Evolutionary conservation across 2,329 filamentous ascomycete species (phyloP).

Genomic region (Coniella lustricola): DNA sequence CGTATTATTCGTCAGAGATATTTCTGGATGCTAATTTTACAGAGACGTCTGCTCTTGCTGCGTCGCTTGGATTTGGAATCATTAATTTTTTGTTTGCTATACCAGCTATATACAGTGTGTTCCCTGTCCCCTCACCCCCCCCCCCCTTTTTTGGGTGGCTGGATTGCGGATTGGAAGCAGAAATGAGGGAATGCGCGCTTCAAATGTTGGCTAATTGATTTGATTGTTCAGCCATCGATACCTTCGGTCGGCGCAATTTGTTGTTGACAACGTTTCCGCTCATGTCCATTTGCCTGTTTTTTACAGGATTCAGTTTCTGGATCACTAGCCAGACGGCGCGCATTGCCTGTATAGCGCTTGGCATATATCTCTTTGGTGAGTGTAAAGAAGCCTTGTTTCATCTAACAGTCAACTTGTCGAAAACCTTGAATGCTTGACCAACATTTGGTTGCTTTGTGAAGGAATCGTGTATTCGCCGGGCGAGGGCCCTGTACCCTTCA

Average conservation of each 20-base stretch:
- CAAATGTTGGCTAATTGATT: neutral
- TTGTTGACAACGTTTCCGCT: slow-evolving; percentile 58
- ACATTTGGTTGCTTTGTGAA: neutral
- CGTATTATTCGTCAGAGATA: slow-evolving; percentile 56
- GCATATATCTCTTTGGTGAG: slow-evolving; percentile 40
- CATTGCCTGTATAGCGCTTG: slow-evolving; percentile 38
- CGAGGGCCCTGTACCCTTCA: slow-evolving; percentile 58
- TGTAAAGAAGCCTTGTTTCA: no score
- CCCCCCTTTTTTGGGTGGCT: no score
- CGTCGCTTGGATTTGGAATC: slow-evolving; percentile 57
- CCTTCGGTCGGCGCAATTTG: slow-evolving; percentile 57
- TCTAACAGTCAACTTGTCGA: no score
- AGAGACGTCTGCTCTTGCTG: slow-evolving; percentile 45
- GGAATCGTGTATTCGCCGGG: slow-evolving; percentile 48
- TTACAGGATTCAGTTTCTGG: slow-evolving; percentile 40
- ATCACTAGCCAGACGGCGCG: slow-evolving; percentile 33
- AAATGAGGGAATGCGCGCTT: no score
- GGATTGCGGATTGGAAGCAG: no score
- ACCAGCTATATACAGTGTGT: slow-evolving; percentile 48
- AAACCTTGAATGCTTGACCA: no score
- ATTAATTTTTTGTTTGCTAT: slow-evolving; percentile 58
- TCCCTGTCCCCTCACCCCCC: no score
- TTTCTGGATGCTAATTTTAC: slow-evolving; percentile 49
- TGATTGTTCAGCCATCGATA: slow-evolving; percentile 46
- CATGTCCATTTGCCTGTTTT: slow-evolving; percentile 47